Conservation (phyloP, 2,329 filamentous ascomycete species). For the Diaporthe humulicola region DNA sequence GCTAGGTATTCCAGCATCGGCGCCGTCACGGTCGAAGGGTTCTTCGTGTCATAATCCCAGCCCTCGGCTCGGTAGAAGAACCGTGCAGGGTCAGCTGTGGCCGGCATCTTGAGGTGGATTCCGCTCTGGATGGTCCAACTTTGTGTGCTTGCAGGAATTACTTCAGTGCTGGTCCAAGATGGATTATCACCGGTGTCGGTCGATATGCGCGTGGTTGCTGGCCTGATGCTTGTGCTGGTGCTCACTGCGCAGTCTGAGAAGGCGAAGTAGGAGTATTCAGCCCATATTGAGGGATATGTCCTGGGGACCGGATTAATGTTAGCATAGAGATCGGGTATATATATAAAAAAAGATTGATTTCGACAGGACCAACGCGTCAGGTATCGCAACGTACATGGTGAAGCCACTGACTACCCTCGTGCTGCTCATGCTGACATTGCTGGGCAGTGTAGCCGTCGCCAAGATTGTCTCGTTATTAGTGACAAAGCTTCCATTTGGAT, state of each 20-base stretch:
- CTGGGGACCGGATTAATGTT: not conserved
- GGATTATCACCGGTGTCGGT: not conserved
- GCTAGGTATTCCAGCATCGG: constrained; percentile 10
- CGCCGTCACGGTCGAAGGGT: not conserved
- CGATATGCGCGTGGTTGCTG: not conserved
- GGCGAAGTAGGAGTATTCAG: constrained; percentile 8
- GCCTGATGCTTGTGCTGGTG: not conserved
- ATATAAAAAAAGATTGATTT: no score
- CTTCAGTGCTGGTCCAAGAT: not conserved
- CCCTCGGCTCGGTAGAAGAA: constrained; percentile 12
- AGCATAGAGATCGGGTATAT: not conserved
- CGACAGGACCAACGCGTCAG: not conserved
- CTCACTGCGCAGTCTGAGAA: constrained; percentile 11
- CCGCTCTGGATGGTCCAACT: not conserved
- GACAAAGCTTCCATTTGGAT: constrained; percentile 20
- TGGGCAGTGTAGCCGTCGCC: not conserved
- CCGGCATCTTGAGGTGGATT: not conserved
- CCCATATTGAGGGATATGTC: constrained; percentile 13
- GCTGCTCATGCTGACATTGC: not conserved
- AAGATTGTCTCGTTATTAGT: constrained; percentile 1
- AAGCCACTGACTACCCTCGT: constrained; percentile 12
- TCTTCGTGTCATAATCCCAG: not conserved
- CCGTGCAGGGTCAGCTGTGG: not conserved
- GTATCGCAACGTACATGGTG: constrained; percentile 1
- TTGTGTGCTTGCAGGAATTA: not conserved